phyloP scores from a whole-genome alignment of 1,139 yeast genomes.

The Maudiozyma humilis region DNA sequence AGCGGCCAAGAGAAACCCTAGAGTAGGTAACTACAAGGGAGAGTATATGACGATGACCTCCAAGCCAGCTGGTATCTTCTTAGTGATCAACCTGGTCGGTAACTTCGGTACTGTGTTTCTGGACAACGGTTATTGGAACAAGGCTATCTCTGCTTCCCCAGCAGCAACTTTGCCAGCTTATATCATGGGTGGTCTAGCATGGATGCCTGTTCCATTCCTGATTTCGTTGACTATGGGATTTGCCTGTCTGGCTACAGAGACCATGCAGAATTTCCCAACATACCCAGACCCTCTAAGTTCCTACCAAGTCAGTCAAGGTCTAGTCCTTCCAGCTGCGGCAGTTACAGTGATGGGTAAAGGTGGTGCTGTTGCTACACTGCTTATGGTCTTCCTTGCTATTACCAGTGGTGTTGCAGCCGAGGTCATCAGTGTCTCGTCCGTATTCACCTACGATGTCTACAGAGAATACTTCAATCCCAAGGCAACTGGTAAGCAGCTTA shows the following conservation, averaged over 20 bases:
- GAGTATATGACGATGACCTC: constrained; percentile 78
- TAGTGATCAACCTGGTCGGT: constrained; percentile 75
- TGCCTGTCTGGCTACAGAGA: constrained; percentile 65
- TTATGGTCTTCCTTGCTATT: constrained; percentile 76
- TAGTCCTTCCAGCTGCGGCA: constrained; percentile 81
- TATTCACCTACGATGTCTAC: constrained; percentile 78
- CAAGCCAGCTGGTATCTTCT: constrained; percentile 69
- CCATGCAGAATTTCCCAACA: constrained; percentile 63
- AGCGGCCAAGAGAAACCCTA: constrained; percentile 51
- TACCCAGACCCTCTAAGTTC: constrained; percentile 58
- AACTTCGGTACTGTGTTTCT: constrained; percentile 84
- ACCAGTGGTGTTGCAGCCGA: constrained; percentile 83
- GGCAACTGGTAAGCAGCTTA: constrained; percentile 66
- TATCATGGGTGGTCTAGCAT: constrained; percentile 79
- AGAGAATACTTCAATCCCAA: constrained; percentile 68
- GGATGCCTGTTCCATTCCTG: constrained; percentile 85
- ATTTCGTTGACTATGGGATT: constrained; percentile 80
- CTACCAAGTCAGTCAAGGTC: constrained; percentile 68
- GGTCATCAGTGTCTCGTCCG: constrained; percentile 76
- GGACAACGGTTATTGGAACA: constrained; percentile 86
- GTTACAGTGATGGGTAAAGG: constrained; percentile 76
- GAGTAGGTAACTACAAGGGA: constrained; percentile 65
- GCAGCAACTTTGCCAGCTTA: constrained; percentile 85
- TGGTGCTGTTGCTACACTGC: constrained; percentile 73
- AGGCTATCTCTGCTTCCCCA: constrained; percentile 82